phyloP scores from a whole-genome alignment of 768 basidiomycete genomes.

The Clavaria fumosa region DNA sequence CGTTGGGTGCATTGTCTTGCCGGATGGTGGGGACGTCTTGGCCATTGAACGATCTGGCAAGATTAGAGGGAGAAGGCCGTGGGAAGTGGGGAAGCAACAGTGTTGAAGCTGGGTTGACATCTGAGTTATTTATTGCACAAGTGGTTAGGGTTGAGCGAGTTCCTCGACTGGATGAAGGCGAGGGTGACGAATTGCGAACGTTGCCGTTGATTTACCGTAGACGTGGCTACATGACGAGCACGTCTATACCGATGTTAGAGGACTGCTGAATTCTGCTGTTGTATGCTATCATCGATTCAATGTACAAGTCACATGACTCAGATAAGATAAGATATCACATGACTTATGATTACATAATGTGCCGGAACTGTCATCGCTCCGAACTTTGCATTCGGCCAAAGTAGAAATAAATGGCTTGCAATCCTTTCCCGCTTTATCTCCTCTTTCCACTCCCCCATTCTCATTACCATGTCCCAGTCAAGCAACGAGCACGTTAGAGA shows the following conservation, averaged over 20 bases:
- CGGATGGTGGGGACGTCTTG: conserved; percentile 43
- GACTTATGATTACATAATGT: too few species aligned
- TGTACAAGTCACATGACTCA: too few species aligned
- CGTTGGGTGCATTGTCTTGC: conserved; percentile 63
- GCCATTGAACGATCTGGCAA: conserved; percentile 40
- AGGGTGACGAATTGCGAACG: conserved; percentile 18
- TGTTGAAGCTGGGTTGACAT: conserved; percentile 21
- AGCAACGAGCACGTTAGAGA: too few species aligned
- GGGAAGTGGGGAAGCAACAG: conserved; percentile 7
- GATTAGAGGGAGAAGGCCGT: conserved; percentile 16
- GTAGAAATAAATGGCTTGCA: too few species aligned
- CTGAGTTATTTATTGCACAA: conserved; percentile 72
- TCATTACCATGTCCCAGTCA: too few species aligned
- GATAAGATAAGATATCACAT: too few species aligned
- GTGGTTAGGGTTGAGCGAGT: conserved; percentile 47
- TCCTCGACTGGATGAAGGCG: conserved; percentile 13
- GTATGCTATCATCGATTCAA: background rate
- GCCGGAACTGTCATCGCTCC: too few species aligned
- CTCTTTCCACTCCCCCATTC: too few species aligned
- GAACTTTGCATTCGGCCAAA: too few species aligned
- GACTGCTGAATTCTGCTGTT: background rate
- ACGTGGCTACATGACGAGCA: conserved; percentile 34
- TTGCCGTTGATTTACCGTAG: conserved; percentile 52
- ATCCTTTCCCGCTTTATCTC: too few species aligned
- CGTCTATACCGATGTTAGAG: background rate